Percentiles rank a stretch among this genome's conserved stretches.
These are phyloP conservation scores for Juncus effusus DNA, from an alignment of 176 grass and related monocot genomes.

Conservation along the genomic window DNA sequence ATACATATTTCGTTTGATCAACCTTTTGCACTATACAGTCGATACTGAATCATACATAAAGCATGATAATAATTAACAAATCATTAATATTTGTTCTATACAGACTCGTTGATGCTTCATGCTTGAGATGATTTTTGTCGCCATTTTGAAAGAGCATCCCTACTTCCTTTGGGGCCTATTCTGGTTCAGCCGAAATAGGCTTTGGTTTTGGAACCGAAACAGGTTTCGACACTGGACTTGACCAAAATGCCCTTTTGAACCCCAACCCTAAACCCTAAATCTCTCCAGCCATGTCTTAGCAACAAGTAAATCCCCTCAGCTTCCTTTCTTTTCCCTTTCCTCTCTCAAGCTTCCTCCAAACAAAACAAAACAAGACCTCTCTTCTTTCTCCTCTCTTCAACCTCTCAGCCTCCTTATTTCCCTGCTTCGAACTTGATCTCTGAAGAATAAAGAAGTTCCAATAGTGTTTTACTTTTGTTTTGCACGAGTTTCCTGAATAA, in stretches of 20 bases:
- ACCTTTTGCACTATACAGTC: too few species aligned
- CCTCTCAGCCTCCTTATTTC: slow-evolving; percentile 5
- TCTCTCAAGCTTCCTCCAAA: neutral
- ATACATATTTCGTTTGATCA: too few species aligned
- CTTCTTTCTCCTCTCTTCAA: neutral
- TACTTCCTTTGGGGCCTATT: slow-evolving; percentile 63
- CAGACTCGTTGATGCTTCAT: slow-evolving; percentile 21
- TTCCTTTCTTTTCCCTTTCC: slow-evolving; percentile 2
- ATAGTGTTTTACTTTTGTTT: neutral
- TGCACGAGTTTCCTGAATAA: neutral
- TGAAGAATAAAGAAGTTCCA: neutral
- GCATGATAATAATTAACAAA: too few species aligned
- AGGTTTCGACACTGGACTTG: slow-evolving; percentile 26
- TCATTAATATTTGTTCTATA: neutral
- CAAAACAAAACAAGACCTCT: neutral
- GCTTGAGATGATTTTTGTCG: slow-evolving; percentile 38
- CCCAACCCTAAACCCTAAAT: neutral
- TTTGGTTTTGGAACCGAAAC: slow-evolving; percentile 19
- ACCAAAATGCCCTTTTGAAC: slow-evolving; percentile 6
- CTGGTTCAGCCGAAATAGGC: slow-evolving; percentile 46
- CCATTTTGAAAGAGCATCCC: slow-evolving; percentile 34
- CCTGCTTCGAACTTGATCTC: neutral
- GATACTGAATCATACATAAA: too few species aligned
- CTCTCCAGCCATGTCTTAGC: slow-evolving; percentile 22
- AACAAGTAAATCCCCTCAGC: neutral